A percentile compares a stretch with the other conserved stretches of the same genome.
phyloP scores from a whole-genome alignment of 306 rosid species.

The Corylus avellana region DNA sequence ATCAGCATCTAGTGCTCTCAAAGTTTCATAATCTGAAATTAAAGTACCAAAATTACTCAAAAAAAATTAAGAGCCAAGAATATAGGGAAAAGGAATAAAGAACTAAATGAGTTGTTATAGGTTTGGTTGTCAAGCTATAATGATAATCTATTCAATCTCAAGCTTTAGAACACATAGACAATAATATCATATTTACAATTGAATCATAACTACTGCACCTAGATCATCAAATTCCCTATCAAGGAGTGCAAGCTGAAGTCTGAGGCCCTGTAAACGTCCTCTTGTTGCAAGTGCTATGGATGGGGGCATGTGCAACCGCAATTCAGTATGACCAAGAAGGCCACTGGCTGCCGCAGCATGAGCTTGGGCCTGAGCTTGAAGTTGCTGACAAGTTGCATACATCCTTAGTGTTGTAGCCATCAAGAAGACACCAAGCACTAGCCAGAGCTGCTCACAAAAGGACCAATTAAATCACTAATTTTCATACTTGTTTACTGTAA shows the following conservation, averaged over 20 bases:
- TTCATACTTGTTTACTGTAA: not conserved
- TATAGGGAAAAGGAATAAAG: not conserved
- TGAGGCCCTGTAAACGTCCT: slow-evolving; percentile 92
- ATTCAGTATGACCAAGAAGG: slow-evolving; percentile 85
- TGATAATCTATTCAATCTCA: not conserved
- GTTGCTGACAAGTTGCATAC: slow-evolving; percentile 99
- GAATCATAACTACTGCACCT: slow-evolving; percentile 43
- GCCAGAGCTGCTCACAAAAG: slow-evolving; percentile 68
- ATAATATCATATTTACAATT: not conserved
- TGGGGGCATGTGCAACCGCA: slow-evolving; percentile 88
- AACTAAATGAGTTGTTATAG: not conserved
- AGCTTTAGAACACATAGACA: not conserved
- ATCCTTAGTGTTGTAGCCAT: slow-evolving; percentile 94
- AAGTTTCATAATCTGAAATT: slow-evolving; percentile 73
- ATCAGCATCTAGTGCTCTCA: slow-evolving; percentile 84
- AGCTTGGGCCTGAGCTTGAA: slow-evolving; percentile 96
- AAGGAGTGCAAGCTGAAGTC: slow-evolving; percentile 98
- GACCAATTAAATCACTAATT: slow-evolving; percentile 3
- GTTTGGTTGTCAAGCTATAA: not conserved
- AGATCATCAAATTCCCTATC: slow-evolving; percentile 96
- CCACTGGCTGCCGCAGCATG: slow-evolving; percentile 87
- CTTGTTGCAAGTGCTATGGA: slow-evolving; percentile 83
- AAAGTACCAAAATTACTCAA: not conserved
- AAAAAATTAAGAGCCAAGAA: not conserved
- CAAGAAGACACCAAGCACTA: slow-evolving; percentile 94